Percentiles rank a stretch among this genome's conserved stretches.
Evolutionary conservation across 768 basidiomycete species (phyloP).

Genomic region (Suillus subaureus): DNA sequence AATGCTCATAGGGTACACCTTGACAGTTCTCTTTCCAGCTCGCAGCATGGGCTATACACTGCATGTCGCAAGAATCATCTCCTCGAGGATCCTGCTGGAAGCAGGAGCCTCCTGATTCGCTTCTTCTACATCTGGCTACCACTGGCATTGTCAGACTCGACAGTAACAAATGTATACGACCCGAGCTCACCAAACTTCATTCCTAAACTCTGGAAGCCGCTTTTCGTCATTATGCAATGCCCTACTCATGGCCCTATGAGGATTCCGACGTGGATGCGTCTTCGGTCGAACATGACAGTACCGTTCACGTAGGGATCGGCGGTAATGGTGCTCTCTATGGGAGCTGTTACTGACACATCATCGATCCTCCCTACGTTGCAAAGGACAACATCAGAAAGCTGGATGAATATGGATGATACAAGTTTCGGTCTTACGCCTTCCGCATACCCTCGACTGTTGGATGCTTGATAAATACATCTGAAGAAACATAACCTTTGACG

Average conservation of each 20-base stretch:
- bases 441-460: slow-evolving; percentile 45
- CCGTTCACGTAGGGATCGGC: slow-evolving; percentile 27
- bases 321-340: slow-evolving; percentile 34
- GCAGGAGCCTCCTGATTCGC: slow-evolving; percentile 43
- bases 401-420: not conserved
- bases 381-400: not conserved
- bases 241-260: slow-evolving; percentile 35
- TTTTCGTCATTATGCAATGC: slow-evolving; percentile 29
- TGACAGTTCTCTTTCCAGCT: slow-evolving; percentile 47
- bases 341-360: slow-evolving; percentile 35
- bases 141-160: not conserved
- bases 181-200: slow-evolving; percentile 39
- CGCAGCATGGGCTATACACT: slow-evolving; percentile 46
- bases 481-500: slow-evolving; percentile 43
- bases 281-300: slow-evolving; percentile 43
- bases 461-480: slow-evolving; percentile 46
- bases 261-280: slow-evolving; percentile 30
- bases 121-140: slow-evolving; percentile 42
- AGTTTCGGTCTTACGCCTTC: slow-evolving; percentile 23
- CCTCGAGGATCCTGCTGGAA: slow-evolving; percentile 49
- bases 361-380: slow-evolving; percentile 39
- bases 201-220: slow-evolving; percentile 34
- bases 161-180: not conserved
- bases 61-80: slow-evolving; percentile 51
- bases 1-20: slow-evolving; percentile 42